Evolutionary conservation across 345 rosid species (phyloP), one percentile per base, ranked within the genome.

Genomic region (Corchorus capsularis): DNA sequence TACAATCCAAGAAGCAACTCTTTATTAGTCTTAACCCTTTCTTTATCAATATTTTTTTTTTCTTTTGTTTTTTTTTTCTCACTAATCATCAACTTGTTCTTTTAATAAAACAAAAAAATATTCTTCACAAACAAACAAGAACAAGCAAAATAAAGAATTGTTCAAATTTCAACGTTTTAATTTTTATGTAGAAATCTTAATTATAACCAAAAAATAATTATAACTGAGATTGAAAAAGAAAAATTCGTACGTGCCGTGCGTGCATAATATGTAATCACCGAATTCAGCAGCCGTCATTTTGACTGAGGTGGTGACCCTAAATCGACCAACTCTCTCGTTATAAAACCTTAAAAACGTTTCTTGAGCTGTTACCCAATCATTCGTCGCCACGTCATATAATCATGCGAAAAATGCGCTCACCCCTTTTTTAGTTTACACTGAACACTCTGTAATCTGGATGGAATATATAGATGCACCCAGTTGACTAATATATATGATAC

Each of bases 281-380:
- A 66, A 45, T 45, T 52, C 46, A 13, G 73, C 73, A 17, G 60
- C 73, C 73, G 61, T 52, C 27, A 9, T 69, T 34, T 35, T 34
- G 73, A 69, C 73, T 20, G 61, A 27, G 27, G 27, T 53, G 16
- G 7, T 17, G 61, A 69, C 61, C 73, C 11, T 43, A 22, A 8
- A 4, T 13, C 61, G 35, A 22, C 35, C 20, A 39, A 11, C 10
- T 6, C 1, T 6, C 47, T 6, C 6, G 27, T 27, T 27, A 5
- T 9, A 45, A 57, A 43, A 65, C 69, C 69, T 65, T 43, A 65
- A 65, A 65, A 52, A 2, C 27, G 27, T 4, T 17, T 35, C 45
- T 52, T 10, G 1, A 35, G 43, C 14, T 9, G 17, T 1, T 35
- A 35, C 16, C 61, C 61, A 69, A 52, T 52, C 46, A 35, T 17